Conservation (phyloP, 2,329 filamentous ascomycete species). For the Hymenoscyphus fraxineus region DNA sequence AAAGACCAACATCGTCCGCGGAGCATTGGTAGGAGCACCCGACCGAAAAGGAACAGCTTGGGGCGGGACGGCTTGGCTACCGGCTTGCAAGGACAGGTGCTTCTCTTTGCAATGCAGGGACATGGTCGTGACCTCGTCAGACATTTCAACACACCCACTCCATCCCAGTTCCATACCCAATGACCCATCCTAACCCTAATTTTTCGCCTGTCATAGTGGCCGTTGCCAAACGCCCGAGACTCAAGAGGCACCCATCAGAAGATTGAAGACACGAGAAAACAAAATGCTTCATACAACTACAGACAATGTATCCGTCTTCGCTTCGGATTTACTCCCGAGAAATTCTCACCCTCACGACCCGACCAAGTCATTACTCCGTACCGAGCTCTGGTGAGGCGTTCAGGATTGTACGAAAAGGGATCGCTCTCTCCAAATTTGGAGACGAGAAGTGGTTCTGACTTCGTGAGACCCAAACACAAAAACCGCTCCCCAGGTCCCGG, state of each 20-base stretch:
- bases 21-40: not conserved
- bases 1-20: not conserved
- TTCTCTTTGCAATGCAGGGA: no score
- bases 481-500: not conserved
- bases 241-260: not conserved
- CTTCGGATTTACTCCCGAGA: not conserved
- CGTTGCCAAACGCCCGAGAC: no score
- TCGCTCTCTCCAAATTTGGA: not conserved
- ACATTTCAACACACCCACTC: no score
- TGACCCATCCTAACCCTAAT: not conserved
- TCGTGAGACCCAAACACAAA: not conserved
- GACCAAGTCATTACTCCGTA: not conserved
- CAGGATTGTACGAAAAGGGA: not conserved
- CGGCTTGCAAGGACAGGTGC: not conserved
- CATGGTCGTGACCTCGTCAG: no score
- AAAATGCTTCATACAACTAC: not conserved
- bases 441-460: not conserved
- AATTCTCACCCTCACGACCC: conserved; percentile 2
- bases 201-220: not conserved
- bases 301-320: no score
- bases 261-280: not conserved
- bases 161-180: not conserved
- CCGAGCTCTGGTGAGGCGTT: not conserved
- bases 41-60: not conserved
- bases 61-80: not conserved